Conservation (phyloP, 2,329 filamentous ascomycete genomes). For the Talaromyces sp. region DNA sequence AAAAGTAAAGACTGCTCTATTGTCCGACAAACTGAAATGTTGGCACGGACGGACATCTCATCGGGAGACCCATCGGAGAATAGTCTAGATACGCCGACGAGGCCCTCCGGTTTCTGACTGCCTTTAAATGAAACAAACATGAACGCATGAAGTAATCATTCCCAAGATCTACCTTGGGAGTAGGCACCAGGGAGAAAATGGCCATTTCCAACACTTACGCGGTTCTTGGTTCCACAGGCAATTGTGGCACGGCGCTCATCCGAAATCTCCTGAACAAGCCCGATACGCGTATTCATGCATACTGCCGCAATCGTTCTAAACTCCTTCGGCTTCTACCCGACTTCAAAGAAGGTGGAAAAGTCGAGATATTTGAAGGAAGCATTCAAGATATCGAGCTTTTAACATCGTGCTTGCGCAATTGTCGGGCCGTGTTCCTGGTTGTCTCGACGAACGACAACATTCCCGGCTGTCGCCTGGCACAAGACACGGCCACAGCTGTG, state of each 20-base stretch:
- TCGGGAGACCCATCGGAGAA: no score
- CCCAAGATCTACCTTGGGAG: no score
- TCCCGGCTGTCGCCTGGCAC: constrained; percentile 39
- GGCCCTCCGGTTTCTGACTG: no score
- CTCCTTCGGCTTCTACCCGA: constrained; percentile 36
- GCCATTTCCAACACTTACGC: constrained; percentile 31
- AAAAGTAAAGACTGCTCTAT: no score
- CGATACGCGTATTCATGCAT: constrained; percentile 36
- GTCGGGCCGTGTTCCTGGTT: constrained; percentile 40
- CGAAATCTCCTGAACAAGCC: constrained; percentile 32
- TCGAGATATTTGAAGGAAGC: constrained; percentile 43
- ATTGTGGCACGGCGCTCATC: constrained; percentile 44
- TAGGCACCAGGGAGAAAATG: background rate
- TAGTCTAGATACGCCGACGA: no score
- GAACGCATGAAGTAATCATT: no score
- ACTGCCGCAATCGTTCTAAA: constrained; percentile 45
- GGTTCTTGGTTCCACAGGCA: constrained; percentile 45
- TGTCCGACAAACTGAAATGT: no score
- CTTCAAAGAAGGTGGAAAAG: constrained; percentile 28
- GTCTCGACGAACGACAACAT: constrained; percentile 46
- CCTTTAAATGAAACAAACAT: no score
- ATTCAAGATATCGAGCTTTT: constrained; percentile 42
- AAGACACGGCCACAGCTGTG: constrained; percentile 37
- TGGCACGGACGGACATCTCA: no score
- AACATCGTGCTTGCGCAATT: constrained; percentile 34